A percentile compares a stretch with the other conserved stretches of the same genome.
These are phyloP conservation scores for Aspergillus sojae DNA, from an alignment of 2,329 filamentous ascomycete genomes.

Conservation along the genomic window DNA sequence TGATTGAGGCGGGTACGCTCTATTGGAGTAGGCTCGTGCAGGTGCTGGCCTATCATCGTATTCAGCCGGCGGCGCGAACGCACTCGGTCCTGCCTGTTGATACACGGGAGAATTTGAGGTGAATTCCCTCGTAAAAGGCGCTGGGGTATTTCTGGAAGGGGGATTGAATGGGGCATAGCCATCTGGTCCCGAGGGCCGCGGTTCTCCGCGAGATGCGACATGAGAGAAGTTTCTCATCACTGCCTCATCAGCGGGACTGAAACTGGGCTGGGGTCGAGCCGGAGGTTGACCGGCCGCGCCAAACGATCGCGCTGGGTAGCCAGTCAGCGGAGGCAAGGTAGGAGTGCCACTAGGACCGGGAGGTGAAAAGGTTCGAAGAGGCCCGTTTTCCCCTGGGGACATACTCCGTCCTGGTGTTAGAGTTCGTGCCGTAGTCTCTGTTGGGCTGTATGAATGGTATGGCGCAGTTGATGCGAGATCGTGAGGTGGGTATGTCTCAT, in stretches of 20 bases:
- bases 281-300: conserved; percentile 15
- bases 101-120: conserved; percentile 16
- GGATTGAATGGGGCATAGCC: conserved; percentile 29
- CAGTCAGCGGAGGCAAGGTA: conserved; percentile 12
- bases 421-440: conserved; percentile 25
- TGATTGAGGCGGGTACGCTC: conserved; percentile 13
- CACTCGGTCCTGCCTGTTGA: conserved; percentile 23
- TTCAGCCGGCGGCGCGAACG: conserved; percentile 26
- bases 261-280: conserved; percentile 17
- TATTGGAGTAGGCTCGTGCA: conserved; percentile 26
- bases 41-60: conserved; percentile 23
- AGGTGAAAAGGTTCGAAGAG: conserved; percentile 14
- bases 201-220: conserved; percentile 11
- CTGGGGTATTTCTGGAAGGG: conserved; percentile 9
- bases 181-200: conserved; percentile 14
- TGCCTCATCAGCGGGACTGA: conserved; percentile 21
- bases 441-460: conserved; percentile 25
- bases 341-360: conserved; percentile 11
- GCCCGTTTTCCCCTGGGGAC: conserved; percentile 12
- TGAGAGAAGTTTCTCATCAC: conserved; percentile 22
- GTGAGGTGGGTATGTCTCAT: conserved; percentile 6
- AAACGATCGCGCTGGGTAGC: conserved; percentile 20
- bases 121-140: neutral
- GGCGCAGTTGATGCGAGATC: conserved; percentile 9
- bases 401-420: conserved; percentile 17